phyloP scores from a whole-genome alignment of 2,329 filamentous ascomycete genomes.

The Colletotrichum siamense region DNA sequence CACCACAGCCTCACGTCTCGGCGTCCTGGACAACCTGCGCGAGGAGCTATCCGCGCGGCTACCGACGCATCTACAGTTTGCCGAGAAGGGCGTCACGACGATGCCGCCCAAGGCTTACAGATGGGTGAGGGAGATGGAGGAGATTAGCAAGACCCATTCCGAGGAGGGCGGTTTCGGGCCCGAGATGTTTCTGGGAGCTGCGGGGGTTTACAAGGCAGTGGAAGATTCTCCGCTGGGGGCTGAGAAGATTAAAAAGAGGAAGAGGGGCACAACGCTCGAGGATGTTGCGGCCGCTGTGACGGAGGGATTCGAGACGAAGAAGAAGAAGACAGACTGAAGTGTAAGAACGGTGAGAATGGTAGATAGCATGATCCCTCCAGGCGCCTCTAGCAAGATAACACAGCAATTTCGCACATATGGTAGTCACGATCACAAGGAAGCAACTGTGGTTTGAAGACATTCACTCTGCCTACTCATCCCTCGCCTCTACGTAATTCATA shows the following conservation, averaged over 20 bases:
- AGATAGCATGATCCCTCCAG: background rate
- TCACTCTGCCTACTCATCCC: background rate
- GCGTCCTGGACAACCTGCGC: constrained; percentile 65
- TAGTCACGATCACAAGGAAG: background rate
- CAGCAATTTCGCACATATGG: background rate
- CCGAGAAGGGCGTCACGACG: constrained; percentile 55
- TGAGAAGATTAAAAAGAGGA: constrained; percentile 62
- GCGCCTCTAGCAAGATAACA: background rate
- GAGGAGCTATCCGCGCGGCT: constrained; percentile 57
- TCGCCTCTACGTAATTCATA: background rate
- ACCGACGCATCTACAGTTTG: constrained; percentile 51
- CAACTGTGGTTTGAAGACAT: background rate
- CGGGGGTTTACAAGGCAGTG: constrained; percentile 65
- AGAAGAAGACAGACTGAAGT: constrained; percentile 36
- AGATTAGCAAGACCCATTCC: constrained; percentile 71
- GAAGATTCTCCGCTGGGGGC: constrained; percentile 64
- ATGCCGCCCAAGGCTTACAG: constrained; percentile 80
- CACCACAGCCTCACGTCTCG: constrained; percentile 69
- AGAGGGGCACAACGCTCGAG: constrained; percentile 60
- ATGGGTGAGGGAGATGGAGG: constrained; percentile 80
- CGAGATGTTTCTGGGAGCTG: constrained; percentile 63
- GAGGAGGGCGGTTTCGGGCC: constrained; percentile 67
- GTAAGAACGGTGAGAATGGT: background rate
- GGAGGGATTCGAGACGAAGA: constrained; percentile 53
- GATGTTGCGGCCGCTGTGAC: constrained; percentile 58